Evolutionary conservation across 1,139 yeast genomes (phyloP).

Genomic region (Yamadazyma buinensis): DNA sequence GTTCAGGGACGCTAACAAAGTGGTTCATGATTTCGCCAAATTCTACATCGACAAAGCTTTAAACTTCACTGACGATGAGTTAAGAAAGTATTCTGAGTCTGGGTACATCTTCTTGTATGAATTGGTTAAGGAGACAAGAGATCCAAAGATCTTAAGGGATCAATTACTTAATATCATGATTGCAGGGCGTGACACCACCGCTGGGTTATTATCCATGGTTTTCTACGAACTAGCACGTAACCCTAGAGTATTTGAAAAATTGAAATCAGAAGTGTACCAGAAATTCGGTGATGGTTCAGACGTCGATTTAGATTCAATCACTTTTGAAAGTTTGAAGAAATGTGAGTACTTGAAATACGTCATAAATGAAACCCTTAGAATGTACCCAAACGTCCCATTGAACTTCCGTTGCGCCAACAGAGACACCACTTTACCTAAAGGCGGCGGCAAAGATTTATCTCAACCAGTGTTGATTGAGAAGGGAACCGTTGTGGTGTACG

Average conservation of each 20-base stretch:
- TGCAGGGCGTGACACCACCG: slow-evolving; percentile 34
- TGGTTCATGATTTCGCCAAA: slow-evolving; percentile 28
- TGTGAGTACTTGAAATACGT: slow-evolving; percentile 43
- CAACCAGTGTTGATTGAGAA: slow-evolving; percentile 44
- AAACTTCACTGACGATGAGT: slow-evolving; percentile 19
- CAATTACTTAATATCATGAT: slow-evolving; percentile 28
- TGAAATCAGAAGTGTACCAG: slow-evolving; percentile 18
- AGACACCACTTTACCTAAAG: slow-evolving; percentile 47
- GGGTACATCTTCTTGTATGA: slow-evolving; percentile 27
- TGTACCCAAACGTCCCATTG: slow-evolving; percentile 55
- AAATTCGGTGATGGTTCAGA: slow-evolving; percentile 21
- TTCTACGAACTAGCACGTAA: slow-evolving; percentile 22
- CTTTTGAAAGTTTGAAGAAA: slow-evolving; percentile 46
- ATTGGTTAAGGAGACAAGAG: slow-evolving; percentile 24
- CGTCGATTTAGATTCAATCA: slow-evolving; percentile 20
- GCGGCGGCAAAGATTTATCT: slow-evolving; percentile 46
- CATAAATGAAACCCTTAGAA: slow-evolving; percentile 48
- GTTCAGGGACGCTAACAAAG: slow-evolving; percentile 18
- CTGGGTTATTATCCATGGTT: slow-evolving; percentile 25
- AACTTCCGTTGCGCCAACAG: slow-evolving; percentile 45
- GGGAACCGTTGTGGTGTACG: slow-evolving; percentile 43
- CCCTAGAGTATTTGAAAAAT: slow-evolving; percentile 20
- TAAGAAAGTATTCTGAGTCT: slow-evolving; percentile 18
- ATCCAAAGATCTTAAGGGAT: slow-evolving; percentile 24
- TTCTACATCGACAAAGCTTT: slow-evolving; percentile 29